These are phyloP conservation scores for Graphiopsis chlorocephala DNA, from an alignment of 2,329 filamentous ascomycete species.

Conservation along the genomic window DNA sequence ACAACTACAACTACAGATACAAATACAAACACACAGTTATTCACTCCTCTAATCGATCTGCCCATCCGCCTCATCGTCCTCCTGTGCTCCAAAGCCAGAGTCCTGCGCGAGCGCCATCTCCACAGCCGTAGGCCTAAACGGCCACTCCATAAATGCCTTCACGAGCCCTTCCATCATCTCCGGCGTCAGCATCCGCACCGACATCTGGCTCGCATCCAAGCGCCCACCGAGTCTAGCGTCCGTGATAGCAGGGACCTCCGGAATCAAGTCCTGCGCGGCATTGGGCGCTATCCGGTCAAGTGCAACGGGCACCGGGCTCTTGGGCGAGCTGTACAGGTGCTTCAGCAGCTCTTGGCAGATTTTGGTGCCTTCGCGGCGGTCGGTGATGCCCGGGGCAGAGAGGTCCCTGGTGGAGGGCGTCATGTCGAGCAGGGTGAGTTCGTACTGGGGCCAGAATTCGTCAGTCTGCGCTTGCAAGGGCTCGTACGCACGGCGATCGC, in stretches of 20 bases:
- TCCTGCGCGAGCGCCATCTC: slow-evolving; percentile 22
- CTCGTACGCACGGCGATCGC: slow-evolving; percentile 70
- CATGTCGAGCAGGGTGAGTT: slow-evolving; percentile 63
- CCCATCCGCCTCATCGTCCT: slow-evolving; percentile 1
- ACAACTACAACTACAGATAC: background rate
- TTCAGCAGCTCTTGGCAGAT: slow-evolving; percentile 48
- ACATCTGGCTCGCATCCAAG: slow-evolving; percentile 43
- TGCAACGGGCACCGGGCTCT: slow-evolving; percentile 40
- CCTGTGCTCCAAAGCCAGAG: background rate
- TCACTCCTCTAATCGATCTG: background rate
- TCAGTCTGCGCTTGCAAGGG: slow-evolving; percentile 57
- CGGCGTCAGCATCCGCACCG: slow-evolving; percentile 50
- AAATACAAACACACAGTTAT: background rate
- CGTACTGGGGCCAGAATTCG: slow-evolving; percentile 65
- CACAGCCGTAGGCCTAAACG: slow-evolving; percentile 46
- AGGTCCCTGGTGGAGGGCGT: slow-evolving; percentile 51
- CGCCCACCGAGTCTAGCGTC: slow-evolving; percentile 50
- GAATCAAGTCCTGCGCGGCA: slow-evolving; percentile 54
- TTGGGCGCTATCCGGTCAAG: slow-evolving; percentile 60
- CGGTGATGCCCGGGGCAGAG: slow-evolving; percentile 30
- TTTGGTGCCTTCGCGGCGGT: slow-evolving; percentile 23
- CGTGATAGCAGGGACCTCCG: slow-evolving; percentile 48
- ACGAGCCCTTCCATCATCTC: slow-evolving; percentile 58
- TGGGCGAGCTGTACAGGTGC: slow-evolving; percentile 38
- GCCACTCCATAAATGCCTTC: slow-evolving; percentile 63